phyloP scores from a whole-genome alignment of 2,329 filamentous ascomycete species.

The Fusarium sp. region DNA sequence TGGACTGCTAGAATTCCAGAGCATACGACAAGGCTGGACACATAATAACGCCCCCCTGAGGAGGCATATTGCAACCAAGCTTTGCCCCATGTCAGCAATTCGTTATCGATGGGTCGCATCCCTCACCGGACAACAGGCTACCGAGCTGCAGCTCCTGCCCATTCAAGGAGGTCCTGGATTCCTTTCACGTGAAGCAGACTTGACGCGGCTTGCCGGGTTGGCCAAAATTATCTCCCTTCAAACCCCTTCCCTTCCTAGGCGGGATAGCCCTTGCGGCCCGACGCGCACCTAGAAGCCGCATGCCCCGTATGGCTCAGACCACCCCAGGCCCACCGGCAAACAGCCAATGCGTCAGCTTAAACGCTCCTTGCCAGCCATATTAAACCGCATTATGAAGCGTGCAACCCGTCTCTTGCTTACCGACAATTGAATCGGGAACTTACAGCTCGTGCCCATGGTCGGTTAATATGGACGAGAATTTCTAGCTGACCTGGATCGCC shows the following conservation, averaged over 20 bases:
- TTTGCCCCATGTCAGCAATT: background rate
- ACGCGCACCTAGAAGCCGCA: constrained; percentile 43
- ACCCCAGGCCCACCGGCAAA: constrained; percentile 29
- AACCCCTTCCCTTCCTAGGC: constrained; percentile 37
- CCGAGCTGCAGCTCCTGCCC: constrained; percentile 7
- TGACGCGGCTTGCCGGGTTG: constrained; percentile 44
- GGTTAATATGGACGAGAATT: background rate
- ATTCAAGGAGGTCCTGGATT: constrained; percentile 10
- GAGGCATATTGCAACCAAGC: constrained; percentile 1
- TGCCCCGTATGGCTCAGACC: constrained; percentile 38
- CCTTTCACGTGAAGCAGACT: constrained; percentile 42
- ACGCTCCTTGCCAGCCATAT: background rate
- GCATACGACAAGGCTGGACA: constrained; percentile 2
- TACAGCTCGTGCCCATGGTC: background rate
- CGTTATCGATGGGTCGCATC: background rate
- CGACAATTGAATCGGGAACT: constrained; percentile 11
- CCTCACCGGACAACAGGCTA: background rate
- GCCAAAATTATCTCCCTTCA: constrained; percentile 37
- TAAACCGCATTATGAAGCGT: background rate
- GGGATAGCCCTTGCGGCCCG: constrained; percentile 47
- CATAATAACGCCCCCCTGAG: background rate
- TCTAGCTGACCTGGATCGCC: background rate
- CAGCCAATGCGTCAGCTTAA: constrained; percentile 16
- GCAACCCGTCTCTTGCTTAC: constrained; percentile 6
- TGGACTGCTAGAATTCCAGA: constrained; percentile 6